Percentiles rank a stretch among this genome's conserved stretches.
These are phyloP conservation scores for Sequoiadendron giganteum DNA, from an alignment of 75 land plant genomes.

Conservation along the genomic window DNA sequence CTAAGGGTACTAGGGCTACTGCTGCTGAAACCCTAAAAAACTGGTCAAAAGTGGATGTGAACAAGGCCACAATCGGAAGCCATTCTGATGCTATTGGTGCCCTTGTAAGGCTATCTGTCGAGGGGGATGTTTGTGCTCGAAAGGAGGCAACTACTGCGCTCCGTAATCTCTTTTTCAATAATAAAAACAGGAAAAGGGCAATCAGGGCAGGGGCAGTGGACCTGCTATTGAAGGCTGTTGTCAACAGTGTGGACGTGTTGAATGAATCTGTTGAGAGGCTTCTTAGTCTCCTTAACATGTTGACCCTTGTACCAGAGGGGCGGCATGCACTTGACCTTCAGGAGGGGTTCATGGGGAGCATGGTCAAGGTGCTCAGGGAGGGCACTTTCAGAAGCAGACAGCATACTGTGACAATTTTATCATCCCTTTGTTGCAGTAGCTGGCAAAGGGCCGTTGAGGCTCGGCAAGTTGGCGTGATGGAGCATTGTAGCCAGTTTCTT, in stretches of 20 bases:
- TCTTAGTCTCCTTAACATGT: slow-evolving; percentile 50
- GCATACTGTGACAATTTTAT: slow-evolving; percentile 41
- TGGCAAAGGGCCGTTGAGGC: slow-evolving; percentile 34
- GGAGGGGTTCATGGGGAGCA: slow-evolving; percentile 26
- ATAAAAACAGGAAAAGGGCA: slow-evolving; percentile 59
- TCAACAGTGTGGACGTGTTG: slow-evolving; percentile 17
- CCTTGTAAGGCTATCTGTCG: slow-evolving; percentile 44
- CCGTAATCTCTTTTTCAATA: slow-evolving; percentile 52
- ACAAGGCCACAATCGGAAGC: slow-evolving; percentile 75
- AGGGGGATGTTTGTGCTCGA: slow-evolving; percentile 55
- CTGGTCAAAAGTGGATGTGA: slow-evolving; percentile 66
- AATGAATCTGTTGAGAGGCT: slow-evolving; percentile 54
- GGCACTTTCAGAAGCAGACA: slow-evolving; percentile 49
- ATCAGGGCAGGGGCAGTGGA: slow-evolving; percentile 66
- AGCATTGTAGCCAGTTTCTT: slow-evolving; percentile 37
- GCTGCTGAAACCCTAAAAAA: slow-evolving; percentile 85
- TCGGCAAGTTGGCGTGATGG: slow-evolving; percentile 38
- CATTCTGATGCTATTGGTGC: slow-evolving; percentile 49
- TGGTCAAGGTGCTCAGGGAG: slow-evolving; percentile 40
- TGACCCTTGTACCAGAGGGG: slow-evolving; percentile 55
- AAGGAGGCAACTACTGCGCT: slow-evolving; percentile 85
- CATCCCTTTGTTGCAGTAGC: slow-evolving; percentile 38
- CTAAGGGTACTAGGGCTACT: slow-evolving; percentile 43
- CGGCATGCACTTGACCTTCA: slow-evolving; percentile 41
- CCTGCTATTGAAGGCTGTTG: slow-evolving; percentile 24